A percentile compares a stretch with the other conserved stretches of the same genome.
These are phyloP conservation scores for Tetrahymena borealis DNA, from an alignment of 73 alveolate species.

Conservation along the genomic window DNA sequence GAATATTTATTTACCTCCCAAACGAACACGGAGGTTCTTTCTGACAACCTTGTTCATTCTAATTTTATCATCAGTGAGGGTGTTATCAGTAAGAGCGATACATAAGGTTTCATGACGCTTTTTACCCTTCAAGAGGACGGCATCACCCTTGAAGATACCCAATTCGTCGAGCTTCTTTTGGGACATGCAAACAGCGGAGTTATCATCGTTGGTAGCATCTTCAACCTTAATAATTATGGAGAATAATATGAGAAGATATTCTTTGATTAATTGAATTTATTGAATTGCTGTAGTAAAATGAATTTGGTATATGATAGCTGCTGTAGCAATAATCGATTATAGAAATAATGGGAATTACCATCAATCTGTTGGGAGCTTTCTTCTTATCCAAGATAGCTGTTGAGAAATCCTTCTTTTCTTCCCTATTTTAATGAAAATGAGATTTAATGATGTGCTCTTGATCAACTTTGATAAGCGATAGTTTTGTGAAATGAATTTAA, in stretches of 20 bases:
- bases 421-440: neutral
- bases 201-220: constrained; percentile 78
- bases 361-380: constrained; percentile 89
- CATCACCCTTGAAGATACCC: constrained; percentile 92
- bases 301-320: neutral
- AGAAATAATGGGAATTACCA: constrained; percentile 12
- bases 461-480: neutral
- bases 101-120: constrained; percentile 97
- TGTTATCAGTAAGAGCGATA: constrained; percentile 89
- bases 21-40: constrained; percentile 88
- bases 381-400: constrained; percentile 88
- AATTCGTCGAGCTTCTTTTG: constrained; percentile 95
- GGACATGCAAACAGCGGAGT: constrained; percentile 84
- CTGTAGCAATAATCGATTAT: neutral
- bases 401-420: constrained; percentile 46
- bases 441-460: neutral
- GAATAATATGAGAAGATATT: no score
- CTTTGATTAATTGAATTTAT: no score
- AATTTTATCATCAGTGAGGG: constrained; percentile 82
- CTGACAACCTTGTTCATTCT: constrained; percentile 96
- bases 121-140: constrained; percentile 95
- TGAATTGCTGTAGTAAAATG: no score
- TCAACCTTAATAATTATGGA: no score
- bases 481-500: neutral
- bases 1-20: constrained; percentile 78